phyloP scores from a whole-genome alignment of 805 yeast species.

The Ogataea zsoltii region DNA sequence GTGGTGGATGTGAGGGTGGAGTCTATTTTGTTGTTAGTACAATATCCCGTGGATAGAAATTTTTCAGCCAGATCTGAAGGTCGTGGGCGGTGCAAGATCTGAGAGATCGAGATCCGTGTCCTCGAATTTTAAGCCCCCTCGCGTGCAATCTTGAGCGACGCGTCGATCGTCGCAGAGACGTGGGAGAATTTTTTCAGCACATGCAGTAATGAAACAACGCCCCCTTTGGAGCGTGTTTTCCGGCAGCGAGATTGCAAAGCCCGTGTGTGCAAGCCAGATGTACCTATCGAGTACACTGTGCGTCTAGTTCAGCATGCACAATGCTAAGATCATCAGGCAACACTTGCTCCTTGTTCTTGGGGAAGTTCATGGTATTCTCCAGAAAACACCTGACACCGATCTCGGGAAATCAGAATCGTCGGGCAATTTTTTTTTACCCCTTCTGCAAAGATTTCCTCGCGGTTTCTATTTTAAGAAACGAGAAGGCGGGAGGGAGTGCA shows the following conservation, averaged over 20 bases:
- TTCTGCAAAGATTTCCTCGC: background rate
- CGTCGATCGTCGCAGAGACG: too few relatives aligned
- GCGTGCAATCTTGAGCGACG: background rate
- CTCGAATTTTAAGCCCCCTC: background rate
- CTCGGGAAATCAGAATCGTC: background rate
- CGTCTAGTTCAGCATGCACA: too few relatives aligned
- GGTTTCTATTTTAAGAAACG: conserved; percentile 5
- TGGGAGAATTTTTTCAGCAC: too few relatives aligned
- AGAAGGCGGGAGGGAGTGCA: background rate
- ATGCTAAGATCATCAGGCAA: too few relatives aligned
- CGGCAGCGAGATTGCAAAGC: too few relatives aligned
- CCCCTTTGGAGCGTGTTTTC: too few relatives aligned
- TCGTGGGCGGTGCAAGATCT: conserved; percentile 3
- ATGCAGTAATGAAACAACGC: too few relatives aligned
- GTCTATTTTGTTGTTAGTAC: conserved; percentile 28
- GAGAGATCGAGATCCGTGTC: background rate
- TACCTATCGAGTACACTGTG: too few relatives aligned
- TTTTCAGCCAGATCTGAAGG: background rate
- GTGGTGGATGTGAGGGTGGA: conserved; percentile 58
- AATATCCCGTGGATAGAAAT: background rate
- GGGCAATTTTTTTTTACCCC: background rate
- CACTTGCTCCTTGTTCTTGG: too few relatives aligned
- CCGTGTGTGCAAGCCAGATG: too few relatives aligned
- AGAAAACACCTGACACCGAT: background rate
- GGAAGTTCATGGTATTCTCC: too few relatives aligned